Evolutionary conservation across 768 basidiomycete genomes (phyloP).

Genomic region (Sporobolomyces phaffii): DNA sequence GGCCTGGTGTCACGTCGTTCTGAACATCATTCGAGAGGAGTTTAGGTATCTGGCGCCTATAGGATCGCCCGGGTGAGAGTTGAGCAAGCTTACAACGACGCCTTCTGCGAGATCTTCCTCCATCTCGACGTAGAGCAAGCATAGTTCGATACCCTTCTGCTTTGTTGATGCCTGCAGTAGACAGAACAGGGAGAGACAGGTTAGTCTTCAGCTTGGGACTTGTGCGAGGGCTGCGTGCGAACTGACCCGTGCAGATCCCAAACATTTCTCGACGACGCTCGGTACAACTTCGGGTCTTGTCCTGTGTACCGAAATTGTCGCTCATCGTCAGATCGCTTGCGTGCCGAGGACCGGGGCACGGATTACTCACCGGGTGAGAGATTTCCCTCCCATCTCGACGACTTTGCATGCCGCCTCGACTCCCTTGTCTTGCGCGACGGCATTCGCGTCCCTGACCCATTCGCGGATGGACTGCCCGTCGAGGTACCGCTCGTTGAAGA

Average conservation of each 20-base stretch:
- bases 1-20: conserved; percentile 73
- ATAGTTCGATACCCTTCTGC: conserved; percentile 74
- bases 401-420: conserved; percentile 79
- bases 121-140: conserved; percentile 83
- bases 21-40: no score
- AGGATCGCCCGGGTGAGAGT: no score
- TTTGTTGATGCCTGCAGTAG: conserved; percentile 81
- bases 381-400: conserved; percentile 87
- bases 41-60: no score
- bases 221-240: not conserved
- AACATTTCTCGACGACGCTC: conserved; percentile 90
- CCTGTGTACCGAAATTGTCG: conserved; percentile 41
- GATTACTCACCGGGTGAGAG: conserved; percentile 57
- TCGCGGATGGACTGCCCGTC: conserved; percentile 70
- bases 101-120: conserved; percentile 74
- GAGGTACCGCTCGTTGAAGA: conserved; percentile 77
- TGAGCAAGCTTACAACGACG: conserved; percentile 66
- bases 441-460: conserved; percentile 74
- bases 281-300: conserved; percentile 75
- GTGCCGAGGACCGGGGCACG: not conserved
- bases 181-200: no score
- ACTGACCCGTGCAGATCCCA: conserved; percentile 58
- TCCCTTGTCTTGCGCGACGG: conserved; percentile 96
- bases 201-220: no score
- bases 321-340: not conserved